Percentiles rank a stretch among this genome's conserved stretches.
phyloP scores from a whole-genome alignment of 352 stramenopile species.

The Phytopythium delawarense region DNA sequence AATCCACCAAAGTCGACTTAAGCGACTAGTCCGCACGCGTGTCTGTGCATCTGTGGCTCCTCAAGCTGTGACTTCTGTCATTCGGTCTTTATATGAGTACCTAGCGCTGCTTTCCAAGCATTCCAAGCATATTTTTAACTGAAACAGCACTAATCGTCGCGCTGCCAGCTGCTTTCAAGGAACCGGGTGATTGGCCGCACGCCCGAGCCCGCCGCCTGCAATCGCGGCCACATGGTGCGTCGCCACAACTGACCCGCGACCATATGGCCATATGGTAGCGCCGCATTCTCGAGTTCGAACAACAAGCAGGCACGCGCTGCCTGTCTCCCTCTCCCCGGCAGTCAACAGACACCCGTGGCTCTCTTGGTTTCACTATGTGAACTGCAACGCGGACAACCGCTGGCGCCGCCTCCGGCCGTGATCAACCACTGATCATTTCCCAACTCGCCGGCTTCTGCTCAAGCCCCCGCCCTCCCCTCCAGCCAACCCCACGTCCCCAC shows the following conservation, averaged over 20 bases:
- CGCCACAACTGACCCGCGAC: not conserved
- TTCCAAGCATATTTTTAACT: no score
- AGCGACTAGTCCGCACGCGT: no score
- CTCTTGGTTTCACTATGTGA: not conserved
- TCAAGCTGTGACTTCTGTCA: no score
- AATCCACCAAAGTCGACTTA: no score
- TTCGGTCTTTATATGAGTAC: no score
- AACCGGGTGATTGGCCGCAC: not conserved
- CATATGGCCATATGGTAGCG: not conserved
- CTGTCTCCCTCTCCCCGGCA: no score
- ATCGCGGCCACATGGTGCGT: not conserved
- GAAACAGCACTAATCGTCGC: no score
- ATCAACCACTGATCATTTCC: not conserved
- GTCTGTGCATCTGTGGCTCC: no score
- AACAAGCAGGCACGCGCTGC: not conserved
- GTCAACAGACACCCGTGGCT: not conserved
- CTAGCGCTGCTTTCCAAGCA: no score
- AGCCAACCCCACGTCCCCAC: not conserved
- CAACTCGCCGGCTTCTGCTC: conserved; percentile 2
- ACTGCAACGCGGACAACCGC: not conserved
- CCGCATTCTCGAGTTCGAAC: not conserved
- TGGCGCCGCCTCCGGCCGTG: not conserved
- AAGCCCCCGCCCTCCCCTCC: not conserved
- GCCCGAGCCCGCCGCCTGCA: not conserved
- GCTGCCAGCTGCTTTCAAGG: not conserved